Conservation (phyloP, 768 basidiomycete species). For the Roridomyces roridus region DNA sequence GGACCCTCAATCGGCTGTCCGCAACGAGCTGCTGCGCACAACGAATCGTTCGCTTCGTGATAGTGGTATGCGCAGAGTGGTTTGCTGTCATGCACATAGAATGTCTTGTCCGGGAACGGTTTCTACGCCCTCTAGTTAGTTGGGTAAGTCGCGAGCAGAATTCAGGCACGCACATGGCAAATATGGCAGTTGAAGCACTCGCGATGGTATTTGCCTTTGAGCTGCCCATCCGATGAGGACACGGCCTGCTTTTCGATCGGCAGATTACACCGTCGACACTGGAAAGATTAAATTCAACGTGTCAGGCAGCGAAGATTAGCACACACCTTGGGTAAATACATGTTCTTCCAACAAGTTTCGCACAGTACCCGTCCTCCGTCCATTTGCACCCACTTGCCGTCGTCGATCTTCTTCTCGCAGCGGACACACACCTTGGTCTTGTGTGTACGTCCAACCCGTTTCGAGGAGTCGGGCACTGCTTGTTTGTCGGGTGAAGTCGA, state of each 20-base stretch:
- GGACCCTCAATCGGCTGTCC: slow-evolving; percentile 93
- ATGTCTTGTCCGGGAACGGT: slow-evolving; percentile 91
- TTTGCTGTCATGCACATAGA: slow-evolving; percentile 91
- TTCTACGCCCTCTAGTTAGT: slow-evolving; percentile 47
- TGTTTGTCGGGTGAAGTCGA: no score
- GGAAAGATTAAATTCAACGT: slow-evolving; percentile 11
- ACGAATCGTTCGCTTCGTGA: slow-evolving; percentile 88
- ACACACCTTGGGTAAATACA: slow-evolving; percentile 91
- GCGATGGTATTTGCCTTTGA: slow-evolving; percentile 95
- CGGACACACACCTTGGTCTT: slow-evolving; percentile 63
- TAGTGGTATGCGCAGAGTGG: slow-evolving; percentile 94
- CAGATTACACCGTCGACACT: slow-evolving; percentile 88
- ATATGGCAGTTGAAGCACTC: slow-evolving; percentile 89
- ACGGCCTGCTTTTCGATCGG: slow-evolving; percentile 93
- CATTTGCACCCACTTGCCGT: slow-evolving; percentile 83
- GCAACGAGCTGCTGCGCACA: slow-evolving; percentile 81
- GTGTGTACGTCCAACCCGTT: slow-evolving; percentile 46
- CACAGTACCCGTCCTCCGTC: slow-evolving; percentile 82
- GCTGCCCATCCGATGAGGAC: slow-evolving; percentile 89
- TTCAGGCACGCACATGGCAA: slow-evolving; percentile 62
- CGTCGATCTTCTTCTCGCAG: slow-evolving; percentile 73
- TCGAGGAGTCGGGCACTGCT: no score
- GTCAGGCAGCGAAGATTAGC: not conserved
- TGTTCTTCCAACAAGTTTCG: slow-evolving; percentile 93
- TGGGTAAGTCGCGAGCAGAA: slow-evolving; percentile 1